These are phyloP conservation scores for Lentinula sp. DNA, from an alignment of 768 basidiomycete species.

Conservation along the genomic window DNA sequence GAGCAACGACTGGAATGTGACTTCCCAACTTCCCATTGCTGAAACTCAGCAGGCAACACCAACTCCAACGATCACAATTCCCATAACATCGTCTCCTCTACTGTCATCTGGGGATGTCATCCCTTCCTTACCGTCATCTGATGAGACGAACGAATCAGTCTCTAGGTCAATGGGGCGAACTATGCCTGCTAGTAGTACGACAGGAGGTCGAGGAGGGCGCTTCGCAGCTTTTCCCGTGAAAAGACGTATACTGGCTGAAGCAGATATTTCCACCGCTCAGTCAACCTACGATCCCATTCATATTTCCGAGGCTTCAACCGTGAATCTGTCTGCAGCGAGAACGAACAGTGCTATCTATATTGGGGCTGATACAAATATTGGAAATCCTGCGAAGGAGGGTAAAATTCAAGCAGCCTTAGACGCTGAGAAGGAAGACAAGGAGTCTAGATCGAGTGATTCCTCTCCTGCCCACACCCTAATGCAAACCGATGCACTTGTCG, in stretches of 20 bases:
- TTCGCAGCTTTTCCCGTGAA: conserved; percentile 69
- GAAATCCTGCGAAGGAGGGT: neutral
- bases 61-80: neutral
- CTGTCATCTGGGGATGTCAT: neutral
- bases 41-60: neutral
- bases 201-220: conserved; percentile 37
- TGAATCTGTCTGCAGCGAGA: neutral
- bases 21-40: neutral
- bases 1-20: neutral
- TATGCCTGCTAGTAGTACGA: conserved; percentile 9
- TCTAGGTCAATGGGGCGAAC: neutral
- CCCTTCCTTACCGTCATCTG: neutral
- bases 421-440: neutral
- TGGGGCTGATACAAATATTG: neutral
- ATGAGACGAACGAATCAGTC: neutral
- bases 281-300: neutral
- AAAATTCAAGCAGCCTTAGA: too few relatives aligned
- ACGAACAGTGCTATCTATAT: neutral
- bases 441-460: neutral
- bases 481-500: neutral
- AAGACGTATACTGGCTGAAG: conserved; percentile 17
- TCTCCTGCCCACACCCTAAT: too few relatives aligned
- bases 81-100: neutral
- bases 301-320: neutral
- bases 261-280: conserved; percentile 11